Percentiles rank a stretch among this genome's conserved stretches.
These are phyloP conservation scores for Kurtzmaniella cleridarum DNA, from an alignment of 805 yeast species.

Conservation along the genomic window DNA sequence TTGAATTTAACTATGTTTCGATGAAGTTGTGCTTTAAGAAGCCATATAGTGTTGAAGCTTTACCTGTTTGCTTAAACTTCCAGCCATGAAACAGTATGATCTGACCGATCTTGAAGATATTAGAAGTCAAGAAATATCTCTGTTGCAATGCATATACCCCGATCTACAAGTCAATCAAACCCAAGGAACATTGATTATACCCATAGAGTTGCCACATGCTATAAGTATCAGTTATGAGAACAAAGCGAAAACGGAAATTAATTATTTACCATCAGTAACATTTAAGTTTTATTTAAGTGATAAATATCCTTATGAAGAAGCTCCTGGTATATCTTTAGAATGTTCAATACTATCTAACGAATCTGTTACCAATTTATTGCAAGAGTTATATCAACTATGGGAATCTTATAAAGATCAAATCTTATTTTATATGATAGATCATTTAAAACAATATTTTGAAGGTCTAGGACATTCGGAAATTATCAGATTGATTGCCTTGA, in stretches of 20 bases:
- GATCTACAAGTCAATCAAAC: conserved; percentile 18
- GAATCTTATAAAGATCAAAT: conserved; percentile 30
- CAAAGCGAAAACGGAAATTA: conserved; percentile 7
- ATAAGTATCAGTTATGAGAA: conserved; percentile 3
- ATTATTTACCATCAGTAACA: conserved; percentile 25
- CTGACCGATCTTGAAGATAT: conserved; percentile 12
- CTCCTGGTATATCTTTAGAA: conserved; percentile 20
- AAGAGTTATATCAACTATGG: conserved; percentile 26
- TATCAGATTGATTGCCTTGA: conserved; percentile 4
- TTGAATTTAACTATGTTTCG: too few species aligned
- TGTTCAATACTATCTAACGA: conserved; percentile 24
- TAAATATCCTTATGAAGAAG: conserved; percentile 26
- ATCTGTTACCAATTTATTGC: conserved; percentile 9
- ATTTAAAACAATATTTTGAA: conserved; percentile 18
- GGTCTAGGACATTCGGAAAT: conserved; percentile 7
- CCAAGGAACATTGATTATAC: conserved; percentile 23
- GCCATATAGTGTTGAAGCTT: too few species aligned
- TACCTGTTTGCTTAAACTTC: too few species aligned
- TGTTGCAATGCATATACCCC: conserved; percentile 38
- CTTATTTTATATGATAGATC: conserved; percentile 40
- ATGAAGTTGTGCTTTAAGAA: too few species aligned
- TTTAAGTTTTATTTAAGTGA: conserved; percentile 26
- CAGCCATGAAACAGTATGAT: too few species aligned
- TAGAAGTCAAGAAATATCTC: conserved; percentile 34
- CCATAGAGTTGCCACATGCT: conserved; percentile 15